Evolutionary conservation across 169 alveolate species (phyloP), one percentile per base, ranked within the genome.

Genomic region (Plasmodium gallinaceum): DNA sequence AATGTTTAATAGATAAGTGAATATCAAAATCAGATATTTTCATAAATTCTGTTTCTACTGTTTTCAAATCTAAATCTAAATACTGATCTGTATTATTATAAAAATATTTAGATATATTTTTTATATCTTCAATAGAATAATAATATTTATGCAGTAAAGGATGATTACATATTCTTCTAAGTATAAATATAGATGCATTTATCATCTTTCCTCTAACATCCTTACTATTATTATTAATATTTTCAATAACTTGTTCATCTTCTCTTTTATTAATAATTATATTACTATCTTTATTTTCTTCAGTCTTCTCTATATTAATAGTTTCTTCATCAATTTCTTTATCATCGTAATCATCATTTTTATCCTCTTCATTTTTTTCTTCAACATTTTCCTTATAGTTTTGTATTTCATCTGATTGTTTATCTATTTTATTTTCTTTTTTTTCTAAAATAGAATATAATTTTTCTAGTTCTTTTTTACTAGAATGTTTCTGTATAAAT

Each of bases 101-200:
- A 62, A 90, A 91, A 83, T 94, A 90, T 39, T 92, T 75, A 2
- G 94, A 74, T 18, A 95, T 87, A 42, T 91, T 89, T 46, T 92
- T 87, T 60, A 95, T 73, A 46, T 89, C 94, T 42, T 95, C 95
- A 16, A 92, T 90, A 48, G 93, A 86, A 66, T 92, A 94, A 78
- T 85, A 96, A 64, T 91, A 87, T 64, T 94, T 95, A 90, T 95
- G 95, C 73, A 97, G 89, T 7, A 97, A 92, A 18, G 98, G 96
- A 73, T 97, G 98, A 74, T 97, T 97, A 91, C 98, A 96, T 52
- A 97, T 96, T 43, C 98, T 91, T 24, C 98, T 75, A 85, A 97
- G 88, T 39, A 97, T 95, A 70, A 93, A 96, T 4, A 96, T 75
- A 7, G 96, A 90, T 14, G 97, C 95, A 58, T 95, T 96, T 22